Base-by-base conservation (phyloP, 306 rosid genomes). In the Casuarina cunninghamiana region DNA sequence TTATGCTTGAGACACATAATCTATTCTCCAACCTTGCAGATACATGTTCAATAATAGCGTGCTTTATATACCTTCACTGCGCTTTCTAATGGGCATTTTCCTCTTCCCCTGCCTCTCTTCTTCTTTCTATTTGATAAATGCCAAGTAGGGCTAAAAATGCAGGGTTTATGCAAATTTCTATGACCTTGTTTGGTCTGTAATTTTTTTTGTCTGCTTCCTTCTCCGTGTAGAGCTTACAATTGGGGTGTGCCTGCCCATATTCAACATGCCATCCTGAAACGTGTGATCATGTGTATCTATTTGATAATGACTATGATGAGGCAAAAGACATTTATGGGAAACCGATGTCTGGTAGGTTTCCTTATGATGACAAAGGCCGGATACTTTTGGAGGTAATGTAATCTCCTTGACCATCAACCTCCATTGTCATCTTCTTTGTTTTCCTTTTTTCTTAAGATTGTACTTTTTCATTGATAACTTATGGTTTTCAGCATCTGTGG, bases 241-340 rank as follows among this genome's bases (percentile, higher is more conserved):
- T 90, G 86, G 93, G 99, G 57, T 96, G 99, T 82, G 82, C 89
- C 84, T 96, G 99, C 84, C 75, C 89, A 51, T 79, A 67, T 83
- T 81, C 83, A 66, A 72, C 87, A 17, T 96, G 99, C 83, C 49
- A 89, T 84, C 95, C 99, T 60, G 93, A 91, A 84, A 85, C 92
- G 41, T 96, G 99, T 81, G 97, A 88, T 85, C 99, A 96, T 50
- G 97, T 91, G 26, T 93, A 96, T 88, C 96, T 96, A 68, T 96
- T 96, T 78, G 90, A 89, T 78, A 88, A 77, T 78, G 99, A 96
- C 87, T 96, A 88, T 68, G 97, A 89, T 78, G 98, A 96, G 81
- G 97, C 99, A 74, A 93, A 83, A 75, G 99, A 96, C 83, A 87
- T 91, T 80, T 79, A 83, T 38, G 98, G 97, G 80, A 91, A 91